Evolutionary conservation across 106 monocot species (phyloP).

Genomic region (Gastrodia elata): DNA sequence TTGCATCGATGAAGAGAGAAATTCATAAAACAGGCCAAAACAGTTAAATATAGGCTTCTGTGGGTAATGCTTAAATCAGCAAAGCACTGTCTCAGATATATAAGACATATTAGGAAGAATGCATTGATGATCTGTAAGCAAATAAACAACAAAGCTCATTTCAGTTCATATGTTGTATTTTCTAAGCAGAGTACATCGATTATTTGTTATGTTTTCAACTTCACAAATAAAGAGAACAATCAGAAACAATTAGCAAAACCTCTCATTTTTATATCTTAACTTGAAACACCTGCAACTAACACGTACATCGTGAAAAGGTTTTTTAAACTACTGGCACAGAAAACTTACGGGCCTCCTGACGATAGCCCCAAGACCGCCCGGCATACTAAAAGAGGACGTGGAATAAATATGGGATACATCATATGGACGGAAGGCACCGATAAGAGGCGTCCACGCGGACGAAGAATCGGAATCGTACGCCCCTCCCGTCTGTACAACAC

Average conservation of each 20-base stretch:
- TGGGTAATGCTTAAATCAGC: not conserved
- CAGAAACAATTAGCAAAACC: not conserved
- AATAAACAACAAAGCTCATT: not conserved
- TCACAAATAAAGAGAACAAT: not conserved
- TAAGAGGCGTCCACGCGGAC: conserved; percentile 2
- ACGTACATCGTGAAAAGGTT: not conserved
- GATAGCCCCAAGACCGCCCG: conserved; percentile 6
- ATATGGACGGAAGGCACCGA: conserved; percentile 22
- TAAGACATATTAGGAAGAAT: not conserved
- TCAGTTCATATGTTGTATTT: not conserved
- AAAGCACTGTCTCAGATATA: not conserved
- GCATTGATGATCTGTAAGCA: not conserved
- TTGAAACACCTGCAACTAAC: not conserved
- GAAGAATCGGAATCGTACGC: conserved; percentile 2
- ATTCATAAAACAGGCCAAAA: not conserved
- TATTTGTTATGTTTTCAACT: not conserved
- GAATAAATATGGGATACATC: not conserved
- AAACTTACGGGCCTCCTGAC: conserved; percentile 34
- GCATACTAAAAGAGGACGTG: conserved; percentile 8
- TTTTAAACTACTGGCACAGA: not conserved
- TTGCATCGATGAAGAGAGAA: not conserved
- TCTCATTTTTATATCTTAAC: not conserved
- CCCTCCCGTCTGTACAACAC: not conserved
- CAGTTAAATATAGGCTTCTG: not conserved
- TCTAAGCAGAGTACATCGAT: not conserved